Base-by-base conservation (phyloP, 148 eudicot species). In the Rhododendron henanense region DNA sequence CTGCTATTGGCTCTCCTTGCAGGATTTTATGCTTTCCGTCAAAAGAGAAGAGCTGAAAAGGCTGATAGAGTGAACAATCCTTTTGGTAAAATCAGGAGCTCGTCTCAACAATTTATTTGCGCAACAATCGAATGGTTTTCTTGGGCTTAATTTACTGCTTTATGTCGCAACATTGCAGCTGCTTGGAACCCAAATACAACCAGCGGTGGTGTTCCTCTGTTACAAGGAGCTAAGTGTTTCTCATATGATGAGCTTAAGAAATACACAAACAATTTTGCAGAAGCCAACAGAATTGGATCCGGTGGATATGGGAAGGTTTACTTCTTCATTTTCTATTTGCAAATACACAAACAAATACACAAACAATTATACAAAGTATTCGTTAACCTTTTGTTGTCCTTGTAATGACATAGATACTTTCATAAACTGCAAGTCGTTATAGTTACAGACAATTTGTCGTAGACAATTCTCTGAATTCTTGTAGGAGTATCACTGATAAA, bases 11-110 rank as follows among this genome's bases (percentile, higher is more conserved):
- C 92, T 69, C 44, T 91, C 50, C 81, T 88, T 83, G 92, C 88
- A 37, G 95, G 92, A 85, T 71, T 87, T 82, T 93, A 92, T 85
- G 97, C 95, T 83, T 90, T 23, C 63, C 83, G 76, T 87, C 97
- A 92, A 73, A 94, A 87, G 90, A 90, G 63, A 84, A 93, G 92
- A 89, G 95, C 91, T 77, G 87, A 88, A 67, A 91, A 71, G 83
- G 97, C 94, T 41, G 90, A 84, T 73, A 86, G 86, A 69, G 86
- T 87, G 84, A 86, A 90, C 55, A 87, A 93, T 88, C 92, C 95
- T 85, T 91, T 94, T 67, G 97, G 95, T 94, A 94, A 47, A 23
- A 81, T 67, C n/a, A 25, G 21, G 47, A 81, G 31, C n/a, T 85
- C 47, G 2, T 79, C 31, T 86, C 8, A 82, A 74, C 51, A 10